Evolutionary conservation across 768 basidiomycete genomes (phyloP).

Genomic region (Suillus occidentalis): DNA sequence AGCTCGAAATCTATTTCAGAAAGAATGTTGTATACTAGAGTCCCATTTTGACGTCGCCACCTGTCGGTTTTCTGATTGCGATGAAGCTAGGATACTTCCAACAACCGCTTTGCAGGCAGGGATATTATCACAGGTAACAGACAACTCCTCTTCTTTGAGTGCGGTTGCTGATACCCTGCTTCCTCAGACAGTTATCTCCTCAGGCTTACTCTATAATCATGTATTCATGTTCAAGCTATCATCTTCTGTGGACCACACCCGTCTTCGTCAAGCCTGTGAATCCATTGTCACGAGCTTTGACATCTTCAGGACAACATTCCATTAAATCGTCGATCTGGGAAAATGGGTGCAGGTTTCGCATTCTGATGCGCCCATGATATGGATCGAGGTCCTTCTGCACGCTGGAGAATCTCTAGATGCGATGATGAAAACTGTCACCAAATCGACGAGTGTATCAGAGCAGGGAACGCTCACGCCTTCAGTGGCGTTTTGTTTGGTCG

Average conservation of each 20-base stretch:
- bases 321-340: conserved; percentile 38
- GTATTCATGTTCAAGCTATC: conserved; percentile 27
- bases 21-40: conserved; percentile 4
- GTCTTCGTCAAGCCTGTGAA: conserved; percentile 39
- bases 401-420: conserved; percentile 13
- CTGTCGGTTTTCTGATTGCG: conserved; percentile 25
- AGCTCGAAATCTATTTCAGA: conserved; percentile 8
- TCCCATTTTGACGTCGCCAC: conserved; percentile 12
- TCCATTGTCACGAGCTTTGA: conserved; percentile 31
- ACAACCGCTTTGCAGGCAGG: conserved; percentile 47
- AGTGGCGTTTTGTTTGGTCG: conserved; percentile 2
- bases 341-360: conserved; percentile 33
- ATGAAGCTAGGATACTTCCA: conserved; percentile 37
- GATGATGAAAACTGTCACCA: conserved; percentile 14
- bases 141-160: not conserved
- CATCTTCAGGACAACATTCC: conserved; percentile 49
- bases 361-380: conserved; percentile 21
- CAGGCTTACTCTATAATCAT: conserved; percentile 33
- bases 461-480: conserved; percentile 31
- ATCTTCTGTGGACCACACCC: conserved; percentile 22
- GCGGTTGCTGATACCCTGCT: not conserved
- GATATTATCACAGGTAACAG: conserved; percentile 48
- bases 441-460: conserved; percentile 17
- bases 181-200: conserved; percentile 28
- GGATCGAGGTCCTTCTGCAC: conserved; percentile 21